Conservation (phyloP, 768 basidiomycete species). For the Cystoderma amianthinum region DNA sequence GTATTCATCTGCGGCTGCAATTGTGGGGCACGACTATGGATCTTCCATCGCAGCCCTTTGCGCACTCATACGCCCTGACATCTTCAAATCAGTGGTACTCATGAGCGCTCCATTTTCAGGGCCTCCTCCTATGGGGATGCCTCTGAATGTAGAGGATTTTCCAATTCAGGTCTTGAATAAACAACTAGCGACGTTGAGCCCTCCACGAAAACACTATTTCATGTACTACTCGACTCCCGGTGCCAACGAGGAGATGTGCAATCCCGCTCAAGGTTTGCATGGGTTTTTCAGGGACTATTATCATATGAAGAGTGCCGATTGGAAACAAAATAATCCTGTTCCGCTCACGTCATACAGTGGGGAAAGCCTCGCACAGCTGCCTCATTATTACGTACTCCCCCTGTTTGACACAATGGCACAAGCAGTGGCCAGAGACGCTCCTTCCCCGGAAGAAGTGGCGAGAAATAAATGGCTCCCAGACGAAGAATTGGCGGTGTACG, state of each 20-base stretch:
- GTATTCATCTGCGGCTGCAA: constrained; percentile 34
- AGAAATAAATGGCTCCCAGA: constrained; percentile 39
- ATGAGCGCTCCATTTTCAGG: constrained; percentile 57
- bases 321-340: constrained; percentile 32
- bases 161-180: constrained; percentile 10
- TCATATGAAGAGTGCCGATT: constrained; percentile 55
- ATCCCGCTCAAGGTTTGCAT: constrained; percentile 35
- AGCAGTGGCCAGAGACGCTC: constrained; percentile 26
- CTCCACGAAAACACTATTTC: constrained; percentile 54
- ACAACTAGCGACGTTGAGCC: constrained; percentile 30
- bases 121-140: constrained; percentile 21
- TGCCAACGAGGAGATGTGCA: constrained; percentile 39
- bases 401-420: constrained; percentile 46
- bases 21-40: constrained; percentile 60
- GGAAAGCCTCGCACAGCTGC: constrained; percentile 31
- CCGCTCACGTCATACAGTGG: constrained; percentile 26
- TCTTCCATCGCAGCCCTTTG: constrained; percentile 46
- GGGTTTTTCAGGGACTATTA: constrained; percentile 47
- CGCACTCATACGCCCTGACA: constrained; percentile 46
- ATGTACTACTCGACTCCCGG: constrained; percentile 38
- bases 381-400: constrained; percentile 60
- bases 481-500: constrained; percentile 41
- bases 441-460: constrained; percentile 19
- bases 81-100: constrained; percentile 48
- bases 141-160: constrained; percentile 4